Evolutionary conservation across 306 rosid species (phyloP), one percentile per base, ranked within the genome.

Genomic region (Myrica gale): DNA sequence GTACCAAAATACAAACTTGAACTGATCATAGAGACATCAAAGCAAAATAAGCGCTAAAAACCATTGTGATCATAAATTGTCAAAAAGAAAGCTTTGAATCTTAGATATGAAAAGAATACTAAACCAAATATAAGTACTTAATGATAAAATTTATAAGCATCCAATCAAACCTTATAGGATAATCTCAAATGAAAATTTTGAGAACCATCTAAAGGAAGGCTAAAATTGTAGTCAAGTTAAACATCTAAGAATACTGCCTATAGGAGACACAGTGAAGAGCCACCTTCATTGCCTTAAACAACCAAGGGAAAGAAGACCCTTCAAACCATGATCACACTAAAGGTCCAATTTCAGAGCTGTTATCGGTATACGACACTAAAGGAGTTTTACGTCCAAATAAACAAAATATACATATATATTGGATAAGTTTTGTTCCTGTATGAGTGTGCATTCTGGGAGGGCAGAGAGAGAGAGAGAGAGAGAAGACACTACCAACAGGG

Each of bases 1-100:
- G 89, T 92, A 95, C 98, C 98, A 92, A 68, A 92, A 85, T 39
- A 88, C 90, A 82, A 95, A 89, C 62, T 92, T 95, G 82, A 82
- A 75, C 98, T 94, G 85, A 53, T 53, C 73, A 74, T 5, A 53
- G 15, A 80, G 81, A 79, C 53, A 75, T 16, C 50, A 81, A 26
- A 73, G 67, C 68, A 69, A 8, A 54, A 46, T 69, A 53, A 73
- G 56, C 68, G 32, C 19, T 6, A 21, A 21, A 53, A 46, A 46
- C 8, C 55, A 69, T 16, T 60, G 21, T 5, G 56, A 61, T 62
- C 11, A 32, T 15, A 69, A 75, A 70, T 60, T 37, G 20, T 5
- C 16, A 4, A 48, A 5, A 57, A 76, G 2, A 76, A 45, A 21
- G 68, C 47, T 17, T 16, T 41, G 16, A 12, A 16, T 32, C 11